These are phyloP conservation scores for Boletellus emodensis DNA, from an alignment of 768 basidiomycete species.

Conservation along the genomic window DNA sequence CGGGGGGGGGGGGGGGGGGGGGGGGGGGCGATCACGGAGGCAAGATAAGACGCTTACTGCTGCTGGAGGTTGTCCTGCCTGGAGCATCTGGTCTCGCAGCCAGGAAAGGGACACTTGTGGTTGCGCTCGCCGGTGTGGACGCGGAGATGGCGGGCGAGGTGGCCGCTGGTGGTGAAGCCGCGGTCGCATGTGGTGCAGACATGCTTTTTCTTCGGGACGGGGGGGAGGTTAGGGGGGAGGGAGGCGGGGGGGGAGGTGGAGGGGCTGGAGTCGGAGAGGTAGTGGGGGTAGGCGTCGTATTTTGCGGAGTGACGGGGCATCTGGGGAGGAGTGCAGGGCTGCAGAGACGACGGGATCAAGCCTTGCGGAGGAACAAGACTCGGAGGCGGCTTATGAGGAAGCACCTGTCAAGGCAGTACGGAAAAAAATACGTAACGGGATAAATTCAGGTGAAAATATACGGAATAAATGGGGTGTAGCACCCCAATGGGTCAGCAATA, in stretches of 20 bases:
- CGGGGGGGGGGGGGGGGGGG: no score
- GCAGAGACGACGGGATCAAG: constrained; percentile 24
- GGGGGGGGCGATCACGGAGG: no score
- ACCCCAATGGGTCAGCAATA: constrained; percentile 17
- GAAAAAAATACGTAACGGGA: constrained; percentile 34
- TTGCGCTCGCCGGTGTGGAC: constrained; percentile 92
- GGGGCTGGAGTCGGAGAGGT: constrained; percentile 26
- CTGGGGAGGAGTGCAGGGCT: constrained; percentile 24
- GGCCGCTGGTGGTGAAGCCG: constrained; percentile 84
- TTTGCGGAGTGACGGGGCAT: constrained; percentile 32
- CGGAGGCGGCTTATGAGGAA: constrained; percentile 33
- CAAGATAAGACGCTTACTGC: constrained; percentile 30
- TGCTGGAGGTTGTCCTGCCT: constrained; percentile 79
- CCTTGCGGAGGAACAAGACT: constrained; percentile 22
- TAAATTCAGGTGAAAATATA: constrained; percentile 15
- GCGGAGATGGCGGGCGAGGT: constrained; percentile 82
- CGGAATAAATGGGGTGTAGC: constrained; percentile 24
- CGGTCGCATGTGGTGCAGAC: constrained; percentile 71
- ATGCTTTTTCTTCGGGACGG: constrained; percentile 39
- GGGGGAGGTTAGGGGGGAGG: neutral
- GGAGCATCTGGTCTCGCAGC: constrained; percentile 87
- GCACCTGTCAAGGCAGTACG: constrained; percentile 35
- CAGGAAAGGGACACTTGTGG: constrained; percentile 93
- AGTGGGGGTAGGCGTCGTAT: constrained; percentile 24
- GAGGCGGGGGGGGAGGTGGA: constrained; percentile 14